Percentiles rank a stretch among this genome's conserved stretches.
Conservation (phyloP, 306 rosid genomes). For the Leucaena leucocephala region DNA sequence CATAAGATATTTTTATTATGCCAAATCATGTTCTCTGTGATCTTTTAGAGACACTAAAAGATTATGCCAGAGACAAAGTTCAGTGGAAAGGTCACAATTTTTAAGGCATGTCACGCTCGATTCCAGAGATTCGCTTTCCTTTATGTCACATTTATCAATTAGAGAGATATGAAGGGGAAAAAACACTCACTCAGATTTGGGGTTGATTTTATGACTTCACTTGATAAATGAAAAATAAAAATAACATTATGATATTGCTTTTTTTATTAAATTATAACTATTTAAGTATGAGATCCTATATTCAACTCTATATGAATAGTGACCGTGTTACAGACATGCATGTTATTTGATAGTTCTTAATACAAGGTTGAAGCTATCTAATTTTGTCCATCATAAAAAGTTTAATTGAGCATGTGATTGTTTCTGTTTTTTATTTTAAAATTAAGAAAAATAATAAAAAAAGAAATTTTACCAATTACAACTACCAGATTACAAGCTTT, state of each 20-base stretch:
- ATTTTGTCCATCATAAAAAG: constrained; percentile 40
- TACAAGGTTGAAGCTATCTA: constrained; percentile 37
- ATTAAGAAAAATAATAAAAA: background rate
- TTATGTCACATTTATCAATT: background rate
- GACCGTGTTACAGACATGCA: too few relatives aligned
- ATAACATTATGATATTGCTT: too few relatives aligned
- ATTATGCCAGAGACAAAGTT: constrained; percentile 40
- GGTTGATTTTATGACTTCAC: constrained; percentile 21
- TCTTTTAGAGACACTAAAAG: constrained; percentile 32
- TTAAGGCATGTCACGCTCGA: constrained; percentile 31
- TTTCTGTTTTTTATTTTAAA: constrained; percentile 28
- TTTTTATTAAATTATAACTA: too few relatives aligned
- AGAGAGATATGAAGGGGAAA: background rate
- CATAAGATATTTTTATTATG: constrained; percentile 1
- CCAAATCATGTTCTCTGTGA: constrained; percentile 14
- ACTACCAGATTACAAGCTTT: constrained; percentile 20
- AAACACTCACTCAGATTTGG: background rate
- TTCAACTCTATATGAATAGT: too few relatives aligned
- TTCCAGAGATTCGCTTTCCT: background rate
- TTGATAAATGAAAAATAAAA: too few relatives aligned
- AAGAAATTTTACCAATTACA: constrained; percentile 4
- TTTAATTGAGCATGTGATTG: constrained; percentile 32
- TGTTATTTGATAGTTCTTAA: background rate
- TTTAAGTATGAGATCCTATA: too few relatives aligned
- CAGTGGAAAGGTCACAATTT: constrained; percentile 26